Evolutionary conservation across 768 basidiomycete species (phyloP), one percentile per base, ranked within the genome.

Genomic region (Mycena olivaceomarginata): DNA sequence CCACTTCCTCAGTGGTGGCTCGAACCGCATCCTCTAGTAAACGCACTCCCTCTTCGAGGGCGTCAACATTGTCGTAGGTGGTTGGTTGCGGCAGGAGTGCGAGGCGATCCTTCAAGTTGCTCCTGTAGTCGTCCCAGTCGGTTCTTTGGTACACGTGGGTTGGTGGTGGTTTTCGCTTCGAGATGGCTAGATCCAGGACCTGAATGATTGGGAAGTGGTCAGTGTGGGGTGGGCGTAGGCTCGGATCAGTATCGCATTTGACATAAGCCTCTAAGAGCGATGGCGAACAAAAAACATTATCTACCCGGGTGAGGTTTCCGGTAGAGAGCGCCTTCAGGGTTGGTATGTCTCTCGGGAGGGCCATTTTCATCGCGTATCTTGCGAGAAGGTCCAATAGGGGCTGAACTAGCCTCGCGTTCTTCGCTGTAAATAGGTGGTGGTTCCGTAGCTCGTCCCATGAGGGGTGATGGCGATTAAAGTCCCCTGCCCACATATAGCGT

Each of bases 191-290:
- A 51, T 86, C 81, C 1, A 89, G 8, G 0, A 73, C 56, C 1
- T 82, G 85, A 22, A 78, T 56, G 9, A 91, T 87, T 0, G 87
- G 89, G 68, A 85, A 83, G 77, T 91, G 89, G 80, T 91, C 88
- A 9, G 89, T 84, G 1, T 72, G 67, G n/a, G n/a, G n/a, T n/a
- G n/a, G n/a, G 0, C 12, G 10, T 10, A 43, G 22, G 1, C 7
- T 72, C 2, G 77, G 80, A 4, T 71, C 56, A 1, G 81, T 81
- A 12, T 82, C 65, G 76, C 89, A 90, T 2, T 59, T 6, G 10
- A 83, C 74, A 2, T 88, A 53, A 0, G 22, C 7, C 0, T 83
- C 77, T 0, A 74, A 43, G 0, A 86, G 65, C 0, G 70, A 45
- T 0, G 62, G 51, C 4, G 85, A 77, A 37, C 79, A 75, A 75